These are phyloP conservation scores for carrot (Daucus carota) DNA, from an alignment of 129 eudicot genomes.

Conservation along the genomic window DH1_v3.0 NC_030388.2:2464001-2464500, in stretches of 20 bases:
- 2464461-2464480: slow-evolving; percentile 1
- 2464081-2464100: neutral
- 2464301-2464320: slow-evolving; percentile 62
- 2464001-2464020: neutral
- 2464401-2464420: slow-evolving; percentile 11
- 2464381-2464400: slow-evolving; percentile 13
- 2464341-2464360: slow-evolving; percentile 27
- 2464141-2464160: neutral
- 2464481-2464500: neutral
- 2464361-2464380: slow-evolving; percentile 38
- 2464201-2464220: neutral
- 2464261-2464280: slow-evolving; percentile 61
- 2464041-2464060: neutral
- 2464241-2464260: slow-evolving; percentile 52
- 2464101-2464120: neutral
- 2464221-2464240: slow-evolving; percentile 30
- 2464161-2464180: neutral
- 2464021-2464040: neutral
- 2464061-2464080: neutral
- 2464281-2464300: slow-evolving; percentile 59
- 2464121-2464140: neutral
- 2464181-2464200: no score
- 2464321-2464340: slow-evolving; percentile 51
- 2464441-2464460: neutral
- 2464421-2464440: neutral